phyloP scores from a whole-genome alignment of 2,329 filamentous ascomycete species.

The Zasmidium angulare region DNA sequence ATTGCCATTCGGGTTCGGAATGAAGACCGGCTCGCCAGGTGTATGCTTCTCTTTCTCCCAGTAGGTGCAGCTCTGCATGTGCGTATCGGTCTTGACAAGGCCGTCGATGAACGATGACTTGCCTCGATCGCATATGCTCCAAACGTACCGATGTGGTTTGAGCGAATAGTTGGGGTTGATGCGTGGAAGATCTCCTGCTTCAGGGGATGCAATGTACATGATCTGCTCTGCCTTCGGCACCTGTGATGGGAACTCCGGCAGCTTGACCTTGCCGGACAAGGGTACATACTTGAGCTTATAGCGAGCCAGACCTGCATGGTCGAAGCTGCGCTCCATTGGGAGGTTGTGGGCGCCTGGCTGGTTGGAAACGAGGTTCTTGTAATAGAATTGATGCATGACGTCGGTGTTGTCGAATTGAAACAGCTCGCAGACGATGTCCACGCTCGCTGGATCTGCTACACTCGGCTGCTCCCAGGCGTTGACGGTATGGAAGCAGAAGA shows the following conservation, averaged over 20 bases:
- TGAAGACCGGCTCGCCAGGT: slow-evolving; percentile 68
- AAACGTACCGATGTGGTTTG: slow-evolving; percentile 59
- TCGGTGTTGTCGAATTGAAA: slow-evolving; percentile 64
- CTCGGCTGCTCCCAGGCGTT: slow-evolving; percentile 67
- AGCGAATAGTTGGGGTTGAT: slow-evolving; percentile 61
- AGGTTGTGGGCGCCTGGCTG: background rate
- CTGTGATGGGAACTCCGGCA: background rate
- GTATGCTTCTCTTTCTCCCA: slow-evolving; percentile 63
- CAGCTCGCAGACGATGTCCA: slow-evolving; percentile 69
- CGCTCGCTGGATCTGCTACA: slow-evolving; percentile 41
- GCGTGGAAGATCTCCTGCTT: slow-evolving; percentile 63
- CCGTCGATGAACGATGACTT: slow-evolving; percentile 62
- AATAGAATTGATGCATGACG: slow-evolving; percentile 67
- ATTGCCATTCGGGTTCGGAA: slow-evolving; percentile 50
- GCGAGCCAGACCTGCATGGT: slow-evolving; percentile 30
- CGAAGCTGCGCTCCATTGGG: slow-evolving; percentile 35
- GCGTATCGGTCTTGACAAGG: slow-evolving; percentile 65
- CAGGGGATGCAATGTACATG: slow-evolving; percentile 47
- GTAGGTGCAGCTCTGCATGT: slow-evolving; percentile 51
- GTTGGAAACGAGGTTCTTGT: slow-evolving; percentile 62
- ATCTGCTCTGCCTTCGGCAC: background rate
- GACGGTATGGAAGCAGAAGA: slow-evolving; percentile 77
- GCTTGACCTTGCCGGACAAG: background rate
- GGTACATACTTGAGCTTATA: slow-evolving; percentile 12
- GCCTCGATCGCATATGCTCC: slow-evolving; percentile 52